Evolutionary conservation across 768 basidiomycete genomes (phyloP), one percentile per base, ranked within the genome.

Genomic region (Rhodotorula graminis): DNA sequence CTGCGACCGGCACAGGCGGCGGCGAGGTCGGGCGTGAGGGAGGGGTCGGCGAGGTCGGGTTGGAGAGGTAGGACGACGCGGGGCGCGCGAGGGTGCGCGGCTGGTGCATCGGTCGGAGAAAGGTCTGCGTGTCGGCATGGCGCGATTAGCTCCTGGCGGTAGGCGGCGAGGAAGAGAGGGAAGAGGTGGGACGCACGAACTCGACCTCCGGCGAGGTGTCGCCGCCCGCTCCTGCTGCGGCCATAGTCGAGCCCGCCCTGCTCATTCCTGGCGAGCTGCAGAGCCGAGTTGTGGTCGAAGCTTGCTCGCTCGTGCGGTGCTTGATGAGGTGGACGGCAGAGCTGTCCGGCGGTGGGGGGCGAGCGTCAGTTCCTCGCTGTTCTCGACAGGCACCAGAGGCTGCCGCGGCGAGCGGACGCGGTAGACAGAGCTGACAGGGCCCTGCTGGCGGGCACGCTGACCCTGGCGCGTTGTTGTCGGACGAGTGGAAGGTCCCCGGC

Each of bases 51-150:
- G 64, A 46, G 31, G 64, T 58, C 19, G 60, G 56, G 31, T 31
- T 33, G 31, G 33, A n/a, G n/a, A 57, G 37, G 40, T 66, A 62
- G 3, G 64, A 40, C 9, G 56, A 53, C n/a, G 70, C 68, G 33
- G 68, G 60, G 23, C 64, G 64, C 5, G 70, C 61, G n/a, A 55
- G 55, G 0, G 68, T 64, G 25, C 68, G 61, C 14, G 16, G 11
- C 31, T 65, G 46, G 40, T 66, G 64, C n/a, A 47, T 52, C 1
- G 65, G 70, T 15, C 70, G 64, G 12, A 65, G 65, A 37, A 71
- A 71, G 16, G 70, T 65, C 59, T 60, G 27, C 7, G 7, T n/a
- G 8, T 8, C 3, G 5, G 3, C 40, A 14, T 11, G 44, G 46
- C 60, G 49, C 7, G n/a, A 7, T 61, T 46, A 49, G 31, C 31